Base-by-base conservation (phyloP, 331 rosid genomes). In the Arachis monticola region DNA sequence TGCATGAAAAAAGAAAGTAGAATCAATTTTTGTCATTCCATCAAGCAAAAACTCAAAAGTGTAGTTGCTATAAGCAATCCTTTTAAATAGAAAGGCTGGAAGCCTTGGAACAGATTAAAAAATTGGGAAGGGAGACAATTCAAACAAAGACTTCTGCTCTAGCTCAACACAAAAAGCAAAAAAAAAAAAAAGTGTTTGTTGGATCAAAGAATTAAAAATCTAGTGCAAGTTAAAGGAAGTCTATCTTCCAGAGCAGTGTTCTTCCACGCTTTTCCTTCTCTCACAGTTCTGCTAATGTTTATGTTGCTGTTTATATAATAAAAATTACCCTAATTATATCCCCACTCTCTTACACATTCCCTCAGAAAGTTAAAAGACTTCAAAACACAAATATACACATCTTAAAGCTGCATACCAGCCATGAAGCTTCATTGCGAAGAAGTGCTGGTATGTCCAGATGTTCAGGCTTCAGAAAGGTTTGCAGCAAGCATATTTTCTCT, bases 401-500 rank as follows among this genome's bases (percentile, higher is more conserved):
- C 46, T 13, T 45, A 46, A 67, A 41, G 80, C 77, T 7, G 42
- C 83, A 11, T 85, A 88, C 96, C 85, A 88, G 89, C 89, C 83
- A 87, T 53, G 92, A 88, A 41, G 89, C 79, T 82, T 91, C 92
- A 72, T 85, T 87, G 44, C 70, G 84, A 62, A 88, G 85, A 74
- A 62, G 57, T 7, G 57, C 59, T 2, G 92, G 92, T 59, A 88
- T 90, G 80, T 90, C 96, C 77, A 90, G 78, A 80, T 90, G 93
- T 78, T 86, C 81, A 8, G 91, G 96, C 88, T 86, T 86, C 64
- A 90, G 56, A 83, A 90, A 90, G 17, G 90, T 83, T 81, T 85
- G 88, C 69, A 90, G 75, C 70, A 82, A 55, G 67, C 78, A 45
- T 60, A 85, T 86, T 78, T 90, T 90, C 69, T 80, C 82, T 0